Percentiles rank a stretch among this genome's conserved stretches.
Conservation (phyloP, 371 early-diverging fungal species). For the Apophysomyces variabilis region DNA sequence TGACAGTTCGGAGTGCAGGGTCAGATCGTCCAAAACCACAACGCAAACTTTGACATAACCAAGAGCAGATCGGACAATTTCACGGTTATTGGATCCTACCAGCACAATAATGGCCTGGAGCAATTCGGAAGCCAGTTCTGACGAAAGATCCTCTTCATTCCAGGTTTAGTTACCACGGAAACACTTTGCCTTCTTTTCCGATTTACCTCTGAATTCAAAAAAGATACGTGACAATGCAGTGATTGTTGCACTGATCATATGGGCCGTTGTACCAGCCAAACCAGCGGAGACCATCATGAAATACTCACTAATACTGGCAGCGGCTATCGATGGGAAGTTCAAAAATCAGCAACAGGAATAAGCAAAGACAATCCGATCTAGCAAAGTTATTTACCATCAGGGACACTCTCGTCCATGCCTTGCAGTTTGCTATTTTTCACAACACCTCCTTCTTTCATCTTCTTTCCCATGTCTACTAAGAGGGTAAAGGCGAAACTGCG, state of each 20-base stretch:
- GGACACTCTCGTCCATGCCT: slow-evolving; percentile 59
- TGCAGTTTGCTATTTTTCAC: slow-evolving; percentile 58
- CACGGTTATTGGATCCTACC: slow-evolving; percentile 82
- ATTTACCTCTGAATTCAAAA: slow-evolving; percentile 83
- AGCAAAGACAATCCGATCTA: neutral
- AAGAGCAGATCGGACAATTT: slow-evolving; percentile 89
- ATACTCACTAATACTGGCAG: slow-evolving; percentile 62
- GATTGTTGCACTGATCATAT: slow-evolving; percentile 94
- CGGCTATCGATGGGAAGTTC: slow-evolving; percentile 21
- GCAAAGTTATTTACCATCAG: slow-evolving; percentile 36
- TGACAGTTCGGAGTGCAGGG: slow-evolving; percentile 70
- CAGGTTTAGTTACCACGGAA: neutral
- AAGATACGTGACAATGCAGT: slow-evolving; percentile 82
- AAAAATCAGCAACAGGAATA: neutral
- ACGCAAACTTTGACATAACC: slow-evolving; percentile 94
- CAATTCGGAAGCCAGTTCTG: slow-evolving; percentile 67
- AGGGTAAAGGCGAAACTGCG: slow-evolving; percentile 85
- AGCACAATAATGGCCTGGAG: slow-evolving; percentile 74
- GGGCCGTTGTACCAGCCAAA: slow-evolving; percentile 87
- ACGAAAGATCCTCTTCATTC: slow-evolving; percentile 54
- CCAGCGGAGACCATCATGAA: slow-evolving; percentile 94
- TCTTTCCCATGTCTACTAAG: slow-evolving; percentile 85
- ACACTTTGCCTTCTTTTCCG: neutral
- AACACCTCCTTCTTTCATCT: slow-evolving; percentile 82
- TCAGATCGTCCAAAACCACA: slow-evolving; percentile 74